phyloP scores from a whole-genome alignment of 2,329 filamentous ascomycete species.

The Fusarium kyushuense region DNA sequence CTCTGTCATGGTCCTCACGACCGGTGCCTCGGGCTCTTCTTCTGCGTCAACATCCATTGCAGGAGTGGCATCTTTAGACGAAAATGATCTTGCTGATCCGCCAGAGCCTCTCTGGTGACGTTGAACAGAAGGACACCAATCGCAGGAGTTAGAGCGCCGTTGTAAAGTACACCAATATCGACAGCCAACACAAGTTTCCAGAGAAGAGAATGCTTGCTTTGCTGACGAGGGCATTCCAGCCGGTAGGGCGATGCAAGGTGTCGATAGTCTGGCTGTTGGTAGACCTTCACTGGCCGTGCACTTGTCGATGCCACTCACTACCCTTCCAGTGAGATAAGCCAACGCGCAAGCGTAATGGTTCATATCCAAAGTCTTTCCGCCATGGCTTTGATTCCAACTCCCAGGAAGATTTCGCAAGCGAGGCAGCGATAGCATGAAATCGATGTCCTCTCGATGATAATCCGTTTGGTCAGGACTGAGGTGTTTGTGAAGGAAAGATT shows the following conservation, averaged over 20 bases:
- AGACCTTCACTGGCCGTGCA: slow-evolving; percentile 33
- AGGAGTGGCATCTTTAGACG: slow-evolving; percentile 1
- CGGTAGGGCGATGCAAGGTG: slow-evolving; percentile 48
- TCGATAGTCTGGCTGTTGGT: slow-evolving; percentile 41
- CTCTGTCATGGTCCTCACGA: neutral
- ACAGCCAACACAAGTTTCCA: slow-evolving; percentile 49
- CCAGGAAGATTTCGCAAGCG: slow-evolving; percentile 45
- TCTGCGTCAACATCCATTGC: slow-evolving; percentile 22
- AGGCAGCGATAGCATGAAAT: slow-evolving; percentile 39
- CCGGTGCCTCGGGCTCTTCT: neutral
- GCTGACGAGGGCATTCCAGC: slow-evolving; percentile 29
- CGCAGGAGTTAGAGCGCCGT: slow-evolving; percentile 46
- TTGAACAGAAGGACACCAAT: slow-evolving; percentile 33
- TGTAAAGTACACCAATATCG: slow-evolving; percentile 48
- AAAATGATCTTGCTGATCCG: slow-evolving; percentile 7
- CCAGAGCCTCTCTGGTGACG: neutral
- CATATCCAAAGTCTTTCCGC: slow-evolving; percentile 30
- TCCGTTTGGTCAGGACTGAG: slow-evolving; percentile 38
- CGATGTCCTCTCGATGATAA: slow-evolving; percentile 44
- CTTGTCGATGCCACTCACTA: slow-evolving; percentile 36
- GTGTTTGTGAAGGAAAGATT: slow-evolving; percentile 42
- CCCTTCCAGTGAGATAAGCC: slow-evolving; percentile 51
- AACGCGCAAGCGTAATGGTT: slow-evolving; percentile 49
- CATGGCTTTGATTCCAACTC: slow-evolving; percentile 45
- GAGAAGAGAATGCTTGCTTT: slow-evolving; percentile 37